These are phyloP conservation scores for Neckera pumila DNA, from an alignment of 225 moss, liverwort and hornwort genomes.

Conservation along the genomic window DNA sequence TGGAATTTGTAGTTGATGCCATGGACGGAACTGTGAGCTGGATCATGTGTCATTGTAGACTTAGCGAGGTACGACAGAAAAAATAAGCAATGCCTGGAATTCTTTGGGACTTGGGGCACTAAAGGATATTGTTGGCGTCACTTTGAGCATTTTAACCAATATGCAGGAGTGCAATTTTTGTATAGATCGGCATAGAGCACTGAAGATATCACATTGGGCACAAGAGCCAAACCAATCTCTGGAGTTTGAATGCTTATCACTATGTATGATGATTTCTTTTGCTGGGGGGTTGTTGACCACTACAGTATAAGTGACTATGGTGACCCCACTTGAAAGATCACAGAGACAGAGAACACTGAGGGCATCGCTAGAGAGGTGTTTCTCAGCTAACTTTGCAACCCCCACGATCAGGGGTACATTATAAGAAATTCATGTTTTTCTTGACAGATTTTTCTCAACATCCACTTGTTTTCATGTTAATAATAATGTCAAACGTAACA, in stretches of 20 bases:
- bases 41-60: not conserved
- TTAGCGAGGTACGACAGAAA: not conserved
- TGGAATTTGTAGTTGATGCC: not conserved
- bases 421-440: too few species aligned
- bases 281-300: not conserved
- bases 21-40: not conserved
- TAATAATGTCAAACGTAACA: too few species aligned
- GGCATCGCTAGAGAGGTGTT: not conserved
- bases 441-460: too few species aligned
- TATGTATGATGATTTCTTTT: not conserved
- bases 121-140: too few species aligned
- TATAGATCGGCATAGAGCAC: not conserved
- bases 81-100: not conserved
- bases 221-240: not conserved
- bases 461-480: too few species aligned
- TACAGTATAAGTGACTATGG: too few species aligned
- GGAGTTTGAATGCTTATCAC: not conserved
- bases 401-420: too few species aligned
- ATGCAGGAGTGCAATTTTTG: too few species aligned
- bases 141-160: too few species aligned
- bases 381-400: not conserved
- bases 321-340: not conserved
- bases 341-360: not conserved
- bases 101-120: not conserved
- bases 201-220: not conserved